Percentiles rank a stretch among this genome's conserved stretches.
Evolutionary conservation across 768 basidiomycete genomes (phyloP).

Genomic region (Serendipita sp.): DNA sequence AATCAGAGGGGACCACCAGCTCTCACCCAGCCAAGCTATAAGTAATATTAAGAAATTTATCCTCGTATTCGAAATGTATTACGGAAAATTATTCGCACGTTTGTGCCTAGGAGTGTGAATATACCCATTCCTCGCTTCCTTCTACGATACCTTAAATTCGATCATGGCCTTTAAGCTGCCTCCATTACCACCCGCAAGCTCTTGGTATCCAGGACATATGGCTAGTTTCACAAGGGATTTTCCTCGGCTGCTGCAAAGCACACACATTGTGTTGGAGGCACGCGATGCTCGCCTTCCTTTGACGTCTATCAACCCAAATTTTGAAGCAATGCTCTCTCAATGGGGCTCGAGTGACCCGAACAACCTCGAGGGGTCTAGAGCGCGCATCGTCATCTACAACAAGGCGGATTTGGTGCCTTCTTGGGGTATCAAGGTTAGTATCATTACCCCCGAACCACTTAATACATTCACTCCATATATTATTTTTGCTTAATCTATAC

Average conservation of each 20-base stretch:
- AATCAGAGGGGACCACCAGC: background rate
- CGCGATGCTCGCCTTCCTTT: slow-evolving; percentile 85
- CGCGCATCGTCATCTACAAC: slow-evolving; percentile 81
- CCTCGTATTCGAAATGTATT: background rate
- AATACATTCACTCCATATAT: background rate
- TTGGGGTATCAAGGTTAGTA: slow-evolving; percentile 70
- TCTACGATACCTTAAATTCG: background rate
- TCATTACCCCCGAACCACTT: background rate
- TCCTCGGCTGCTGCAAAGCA: slow-evolving; percentile 59
- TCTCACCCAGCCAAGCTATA: background rate
- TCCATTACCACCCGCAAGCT: slow-evolving; percentile 53
- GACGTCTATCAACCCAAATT: slow-evolving; percentile 79
- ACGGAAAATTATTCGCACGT: too few relatives aligned
- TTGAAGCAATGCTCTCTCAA: slow-evolving; percentile 57
- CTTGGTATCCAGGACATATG: slow-evolving; percentile 98
- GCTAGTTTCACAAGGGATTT: slow-evolving; percentile 65
- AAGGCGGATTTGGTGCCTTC: slow-evolving; percentile 83
- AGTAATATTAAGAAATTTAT: background rate
- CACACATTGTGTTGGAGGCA: slow-evolving; percentile 86
- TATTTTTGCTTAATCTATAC: background rate
- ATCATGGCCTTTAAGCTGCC: slow-evolving; percentile 18
- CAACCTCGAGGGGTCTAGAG: slow-evolving; percentile 29
- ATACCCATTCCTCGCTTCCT: background rate
- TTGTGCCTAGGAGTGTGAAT: background rate
- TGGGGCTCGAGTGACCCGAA: slow-evolving; percentile 46